phyloP scores from a whole-genome alignment of 768 basidiomycete species.

The Scleroderma citrinum region DNA sequence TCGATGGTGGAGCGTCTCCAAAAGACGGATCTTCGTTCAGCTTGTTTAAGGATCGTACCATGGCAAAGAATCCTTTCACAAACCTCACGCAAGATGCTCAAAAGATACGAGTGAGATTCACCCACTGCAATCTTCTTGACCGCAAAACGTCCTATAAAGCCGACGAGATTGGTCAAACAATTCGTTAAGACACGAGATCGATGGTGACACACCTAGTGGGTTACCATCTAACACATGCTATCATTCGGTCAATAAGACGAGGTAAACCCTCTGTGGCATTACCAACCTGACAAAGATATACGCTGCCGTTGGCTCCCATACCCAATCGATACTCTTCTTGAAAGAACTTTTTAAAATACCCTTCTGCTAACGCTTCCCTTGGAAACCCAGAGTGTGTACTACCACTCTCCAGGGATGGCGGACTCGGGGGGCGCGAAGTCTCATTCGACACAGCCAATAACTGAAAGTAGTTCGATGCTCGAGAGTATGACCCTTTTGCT shows the following conservation, averaged over 20 bases:
- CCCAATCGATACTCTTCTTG: slow-evolving; percentile 83
- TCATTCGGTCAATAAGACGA: slow-evolving; percentile 2
- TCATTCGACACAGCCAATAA: slow-evolving; percentile 71
- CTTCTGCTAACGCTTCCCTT: slow-evolving; percentile 76
- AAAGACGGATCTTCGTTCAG: slow-evolving; percentile 64
- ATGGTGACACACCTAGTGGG: slow-evolving; percentile 64
- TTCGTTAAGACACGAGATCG: not conserved
- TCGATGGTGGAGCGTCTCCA: slow-evolving; percentile 83
- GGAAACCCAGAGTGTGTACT: slow-evolving; percentile 41
- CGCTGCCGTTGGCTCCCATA: slow-evolving; percentile 92
- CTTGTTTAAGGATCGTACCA: not conserved
- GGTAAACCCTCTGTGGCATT: not conserved
- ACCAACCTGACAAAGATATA: slow-evolving; percentile 79
- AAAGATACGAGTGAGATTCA: slow-evolving; percentile 78
- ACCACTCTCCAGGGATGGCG: slow-evolving; percentile 28
- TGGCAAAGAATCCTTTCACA: slow-evolving; percentile 5
- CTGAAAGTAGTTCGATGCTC: slow-evolving; percentile 77
- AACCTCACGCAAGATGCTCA: slow-evolving; percentile 76
- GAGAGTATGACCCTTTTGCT: slow-evolving; percentile 41
- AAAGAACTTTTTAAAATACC: slow-evolving; percentile 92
- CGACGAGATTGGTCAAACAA: slow-evolving; percentile 1
- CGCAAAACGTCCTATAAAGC: slow-evolving; percentile 66
- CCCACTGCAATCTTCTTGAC: slow-evolving; percentile 97
- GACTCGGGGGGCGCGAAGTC: slow-evolving; percentile 46
- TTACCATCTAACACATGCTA: slow-evolving; percentile 88